phyloP scores from a whole-genome alignment of 2,329 filamentous ascomycete genomes.

The Hypoxylon sp. region DNA sequence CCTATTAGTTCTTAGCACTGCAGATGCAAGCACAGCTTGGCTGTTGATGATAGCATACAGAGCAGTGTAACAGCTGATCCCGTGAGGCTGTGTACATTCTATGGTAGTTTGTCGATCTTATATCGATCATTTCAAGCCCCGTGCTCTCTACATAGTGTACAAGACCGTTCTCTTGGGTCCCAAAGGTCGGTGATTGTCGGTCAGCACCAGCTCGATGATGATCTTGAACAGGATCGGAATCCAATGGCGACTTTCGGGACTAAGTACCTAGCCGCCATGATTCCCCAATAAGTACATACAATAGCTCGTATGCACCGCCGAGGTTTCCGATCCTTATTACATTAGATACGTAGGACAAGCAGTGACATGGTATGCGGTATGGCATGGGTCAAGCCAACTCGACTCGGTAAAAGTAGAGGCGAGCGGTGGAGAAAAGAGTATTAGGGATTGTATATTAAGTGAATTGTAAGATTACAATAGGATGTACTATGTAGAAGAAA shows the following conservation, averaged over 20 bases:
- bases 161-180: slow-evolving; percentile 23
- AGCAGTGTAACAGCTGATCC: slow-evolving; percentile 39
- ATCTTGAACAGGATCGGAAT: slow-evolving; percentile 29
- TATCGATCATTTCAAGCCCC: slow-evolving; percentile 19
- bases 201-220: slow-evolving; percentile 24
- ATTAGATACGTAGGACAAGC: slow-evolving; percentile 18
- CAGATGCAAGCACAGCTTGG: slow-evolving; percentile 35
- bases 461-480: background rate
- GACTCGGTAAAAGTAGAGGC: slow-evolving; percentile 38
- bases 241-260: slow-evolving; percentile 31
- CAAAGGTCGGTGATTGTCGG: slow-evolving; percentile 31
- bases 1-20: slow-evolving; percentile 23
- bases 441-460: background rate
- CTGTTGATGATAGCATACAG: slow-evolving; percentile 23
- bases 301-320: slow-evolving; percentile 18
- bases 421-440: slow-evolving; percentile 20
- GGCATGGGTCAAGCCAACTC: slow-evolving; percentile 30
- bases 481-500: background rate
- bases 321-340: slow-evolving; percentile 24
- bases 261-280: slow-evolving; percentile 17
- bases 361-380: slow-evolving; percentile 17
- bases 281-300: slow-evolving; percentile 21
- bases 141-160: slow-evolving; percentile 20
- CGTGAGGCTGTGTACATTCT: slow-evolving; percentile 35
- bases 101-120: slow-evolving; percentile 32